Base-by-base conservation (phyloP, 768 basidiomycete genomes). In the Hygrophoropsis aurantiaca region DNA sequence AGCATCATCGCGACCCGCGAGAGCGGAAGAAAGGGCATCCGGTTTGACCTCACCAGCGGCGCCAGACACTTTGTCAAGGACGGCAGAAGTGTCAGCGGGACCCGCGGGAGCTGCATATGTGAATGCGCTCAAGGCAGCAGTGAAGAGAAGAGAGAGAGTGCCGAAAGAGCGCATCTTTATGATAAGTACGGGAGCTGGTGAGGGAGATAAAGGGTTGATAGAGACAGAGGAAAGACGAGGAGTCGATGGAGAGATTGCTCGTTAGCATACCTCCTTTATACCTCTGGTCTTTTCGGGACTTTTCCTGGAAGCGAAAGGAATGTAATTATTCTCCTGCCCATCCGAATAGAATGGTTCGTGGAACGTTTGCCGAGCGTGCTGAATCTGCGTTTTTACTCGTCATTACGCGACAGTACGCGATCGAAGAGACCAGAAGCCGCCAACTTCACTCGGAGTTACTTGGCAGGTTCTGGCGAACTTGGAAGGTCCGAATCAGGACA, bases 91-190 rank as follows among this genome's bases (percentile, higher is more conserved):
- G 58, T 46, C 44, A 20, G 60, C 54, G 41, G 36, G 6, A 16
- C 8, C 9, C 6, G 56, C 39, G 26, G 60, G 46, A 19, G 60
- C 52, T 40, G 54, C 46, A 44, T 53, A 46, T 13, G 62, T 54
- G 54, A 60, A 41, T 45, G 57, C 50, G 54, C 57, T 56, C 56
- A 66, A 63, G 57, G 58, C 58, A 38, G 52, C 46, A 42, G 58
- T 49, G 46, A 52, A 50, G 43, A 54, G 27, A 44, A 53, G 43
- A 47, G 51, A 48, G 46, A 58, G 42, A 23, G 51, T 49, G 57
- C 46, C 47, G 48, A 60, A 58, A 44, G 61, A 62, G 56, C 64
- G 54, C 64, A 65, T 67, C 32, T 52, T 51, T 41, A 47, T 55
- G 60, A 59, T 24, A 58, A 61, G 23, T 56, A 59, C 54, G 56